Evolutionary conservation across 1,139 yeast species (phyloP), one percentile per base, ranked within the genome.

Genomic region (Zygosaccharomyces sapae): DNA sequence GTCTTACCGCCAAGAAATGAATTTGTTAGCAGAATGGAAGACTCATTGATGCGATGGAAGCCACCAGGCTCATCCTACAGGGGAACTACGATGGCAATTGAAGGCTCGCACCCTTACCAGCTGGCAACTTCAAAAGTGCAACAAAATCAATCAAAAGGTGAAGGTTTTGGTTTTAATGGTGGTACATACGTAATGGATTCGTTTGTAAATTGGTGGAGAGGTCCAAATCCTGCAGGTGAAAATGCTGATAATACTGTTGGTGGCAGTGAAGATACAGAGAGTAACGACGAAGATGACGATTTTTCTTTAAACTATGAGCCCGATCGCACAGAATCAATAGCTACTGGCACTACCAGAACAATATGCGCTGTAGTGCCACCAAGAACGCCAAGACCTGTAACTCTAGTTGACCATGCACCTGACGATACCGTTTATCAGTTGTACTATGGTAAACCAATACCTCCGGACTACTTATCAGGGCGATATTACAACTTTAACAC

Each of bases 1-100:
- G 44, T 54, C 1, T 43, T 52, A 13, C 66, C 68, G 3, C 44
- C 57, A 0, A 48, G 59, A 16, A 72, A 71, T 54, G 35, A 20
- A 8, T 64, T 76, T 24, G 64, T 68, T 27, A 71, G 70, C 9
- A 67, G 65, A 41, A 73, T 79, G 76, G 84, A 80, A 54, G 78
- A 76, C 16, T 65, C 77, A 38, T 56, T 80, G 44, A 62, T 75
- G 1, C 65, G 81, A 39, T 80, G 81, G 78, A 69, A 76, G 47
- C 79, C 83, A 2, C 68, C 74, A 3, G 70, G 67, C 6, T 73
- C 80, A 0, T 75, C 75, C 35, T 57, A 57, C 37, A 46, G 43
- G 9, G 63, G 63, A 6, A 51, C 63, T 1, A 41, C 56, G 1
- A 52, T 53, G 45, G 63, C 57, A 5, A 44, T 61, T 5, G 56